Evolutionary conservation across 2,329 filamentous ascomycete species (phyloP).

Genomic region (Gaeumannomyces tritici): DNA sequence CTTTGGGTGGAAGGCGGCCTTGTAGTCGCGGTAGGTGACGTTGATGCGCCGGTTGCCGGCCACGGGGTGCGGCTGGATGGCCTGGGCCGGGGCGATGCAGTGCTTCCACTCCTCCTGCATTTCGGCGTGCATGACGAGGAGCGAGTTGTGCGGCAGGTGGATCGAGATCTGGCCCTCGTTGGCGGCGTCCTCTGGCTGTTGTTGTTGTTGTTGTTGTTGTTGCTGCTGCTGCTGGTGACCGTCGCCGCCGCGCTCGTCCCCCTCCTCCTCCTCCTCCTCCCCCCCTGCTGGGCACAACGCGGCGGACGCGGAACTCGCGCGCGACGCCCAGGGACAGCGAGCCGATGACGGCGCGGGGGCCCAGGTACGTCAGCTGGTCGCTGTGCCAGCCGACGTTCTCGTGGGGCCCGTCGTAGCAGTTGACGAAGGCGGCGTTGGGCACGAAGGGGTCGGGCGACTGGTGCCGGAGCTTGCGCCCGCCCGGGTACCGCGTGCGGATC

Average conservation of each 20-base stretch:
- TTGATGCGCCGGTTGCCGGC: conserved; percentile 78
- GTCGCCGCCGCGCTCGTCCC: conserved; percentile 19
- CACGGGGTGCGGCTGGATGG: conserved; percentile 77
- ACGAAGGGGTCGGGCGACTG: conserved; percentile 67
- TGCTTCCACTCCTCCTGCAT: conserved; percentile 99
- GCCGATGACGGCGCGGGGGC: conserved; percentile 79
- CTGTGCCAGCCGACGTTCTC: conserved; percentile 88
- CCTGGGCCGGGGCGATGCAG: conserved; percentile 61
- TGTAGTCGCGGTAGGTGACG: conserved; percentile 87
- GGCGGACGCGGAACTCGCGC: conserved; percentile 83
- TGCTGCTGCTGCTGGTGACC: conserved; percentile 18
- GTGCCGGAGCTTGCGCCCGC: conserved; percentile 62
- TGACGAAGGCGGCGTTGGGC: conserved; percentile 88
- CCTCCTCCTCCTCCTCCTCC: too few relatives aligned
- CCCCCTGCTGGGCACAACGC: conserved; percentile 61
- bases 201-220: conserved; percentile 35
- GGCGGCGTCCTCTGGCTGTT: conserved; percentile 38
- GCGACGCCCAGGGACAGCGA: conserved; percentile 84
- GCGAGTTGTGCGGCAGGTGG: conserved; percentile 86
- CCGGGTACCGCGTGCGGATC: conserved; percentile 58
- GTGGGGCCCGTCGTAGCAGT: conserved; percentile 76
- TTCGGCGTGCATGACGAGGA: conserved; percentile 92
- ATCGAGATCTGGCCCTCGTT: conserved; percentile 81
- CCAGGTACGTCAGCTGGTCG: conserved; percentile 88
- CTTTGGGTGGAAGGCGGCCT: conserved; percentile 63